phyloP scores from a whole-genome alignment of 306 rosid species.

The Purshia tridentata region DNA sequence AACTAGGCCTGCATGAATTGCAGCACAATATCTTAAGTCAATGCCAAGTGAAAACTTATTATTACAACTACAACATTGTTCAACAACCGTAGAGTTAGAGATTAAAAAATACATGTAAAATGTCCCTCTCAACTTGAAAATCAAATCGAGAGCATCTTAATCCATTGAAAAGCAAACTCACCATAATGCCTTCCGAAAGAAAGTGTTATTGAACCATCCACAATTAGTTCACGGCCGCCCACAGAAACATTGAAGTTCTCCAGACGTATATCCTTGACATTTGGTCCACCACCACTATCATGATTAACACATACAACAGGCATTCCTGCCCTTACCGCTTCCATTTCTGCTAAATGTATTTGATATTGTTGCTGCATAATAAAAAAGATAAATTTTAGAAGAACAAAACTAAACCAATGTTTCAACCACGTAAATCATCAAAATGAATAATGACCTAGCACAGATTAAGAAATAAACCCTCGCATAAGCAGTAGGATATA shows the following conservation, averaged over 20 bases:
- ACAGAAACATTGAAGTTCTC: constrained; percentile 85
- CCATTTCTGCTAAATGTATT: constrained; percentile 91
- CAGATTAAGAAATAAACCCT: not conserved
- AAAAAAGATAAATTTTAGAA: constrained; percentile 12
- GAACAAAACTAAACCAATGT: constrained; percentile 1
- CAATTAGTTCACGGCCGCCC: constrained; percentile 97
- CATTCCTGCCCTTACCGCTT: constrained; percentile 94
- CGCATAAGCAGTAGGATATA: not conserved
- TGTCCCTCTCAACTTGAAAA: not conserved
- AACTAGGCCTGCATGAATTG: constrained; percentile 61
- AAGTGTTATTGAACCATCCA: constrained; percentile 85
- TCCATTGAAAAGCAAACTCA: constrained; percentile 30
- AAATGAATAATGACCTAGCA: constrained; percentile 13
- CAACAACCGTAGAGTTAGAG: not conserved
- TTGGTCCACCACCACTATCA: constrained; percentile 58
- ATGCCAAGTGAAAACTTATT: not conserved
- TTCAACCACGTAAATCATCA: not conserved
- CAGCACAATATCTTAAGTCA: constrained; percentile 3
- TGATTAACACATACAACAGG: constrained; percentile 78
- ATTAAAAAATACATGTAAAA: not conserved
- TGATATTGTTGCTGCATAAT: constrained; percentile 66
- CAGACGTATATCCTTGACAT: constrained; percentile 89
- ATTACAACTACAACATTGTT: not conserved
- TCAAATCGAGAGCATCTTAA: not conserved
- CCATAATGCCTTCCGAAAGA: constrained; percentile 97